phyloP scores from a whole-genome alignment of 148 eudicot genomes.

The Nyssa sinensis region DNA sequence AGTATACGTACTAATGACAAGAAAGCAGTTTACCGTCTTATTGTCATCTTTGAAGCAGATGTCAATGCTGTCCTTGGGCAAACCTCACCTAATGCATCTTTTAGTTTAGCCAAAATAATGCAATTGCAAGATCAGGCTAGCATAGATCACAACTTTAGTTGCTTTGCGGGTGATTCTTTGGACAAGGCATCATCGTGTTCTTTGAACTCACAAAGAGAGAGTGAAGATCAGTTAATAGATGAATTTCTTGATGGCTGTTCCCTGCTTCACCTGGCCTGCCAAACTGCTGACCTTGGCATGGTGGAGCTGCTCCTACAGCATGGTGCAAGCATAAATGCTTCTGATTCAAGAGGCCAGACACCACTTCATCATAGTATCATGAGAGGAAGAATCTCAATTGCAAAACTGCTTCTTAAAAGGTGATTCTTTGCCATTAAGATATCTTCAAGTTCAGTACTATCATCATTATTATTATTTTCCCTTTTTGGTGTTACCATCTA shows the following conservation, averaged over 20 bases:
- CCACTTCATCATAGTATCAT: constrained; percentile 77
- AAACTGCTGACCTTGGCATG: constrained; percentile 82
- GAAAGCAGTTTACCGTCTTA: constrained; percentile 80
- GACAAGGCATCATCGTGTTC: constrained; percentile 39
- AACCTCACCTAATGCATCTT: constrained; percentile 35
- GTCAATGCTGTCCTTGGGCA: constrained; percentile 57
- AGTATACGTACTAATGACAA: constrained; percentile 75
- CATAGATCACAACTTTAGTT: constrained; percentile 25
- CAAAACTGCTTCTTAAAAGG: constrained; percentile 80
- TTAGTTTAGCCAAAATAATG: constrained; percentile 38
- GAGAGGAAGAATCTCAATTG: constrained; percentile 52
- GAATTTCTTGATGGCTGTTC: constrained; percentile 67
- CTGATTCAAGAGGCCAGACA: constrained; percentile 74
- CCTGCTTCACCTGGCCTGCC: constrained; percentile 89
- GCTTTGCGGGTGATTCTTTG: constrained; percentile 31
- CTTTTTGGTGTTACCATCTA: no score
- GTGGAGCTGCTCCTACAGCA: constrained; percentile 91
- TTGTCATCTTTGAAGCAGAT: constrained; percentile 66
- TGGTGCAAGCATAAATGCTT: constrained; percentile 64
- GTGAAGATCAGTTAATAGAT: constrained; percentile 43
- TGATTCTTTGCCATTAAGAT: constrained; percentile 27
- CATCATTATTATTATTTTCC: no score
- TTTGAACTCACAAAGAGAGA: constrained; percentile 27
- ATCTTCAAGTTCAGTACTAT: background rate
- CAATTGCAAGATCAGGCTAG: constrained; percentile 38